Percentiles rank a stretch among this genome's conserved stretches.
phyloP scores from a whole-genome alignment of 352 stramenopile genomes.

The Phytophthora multivora region DNA sequence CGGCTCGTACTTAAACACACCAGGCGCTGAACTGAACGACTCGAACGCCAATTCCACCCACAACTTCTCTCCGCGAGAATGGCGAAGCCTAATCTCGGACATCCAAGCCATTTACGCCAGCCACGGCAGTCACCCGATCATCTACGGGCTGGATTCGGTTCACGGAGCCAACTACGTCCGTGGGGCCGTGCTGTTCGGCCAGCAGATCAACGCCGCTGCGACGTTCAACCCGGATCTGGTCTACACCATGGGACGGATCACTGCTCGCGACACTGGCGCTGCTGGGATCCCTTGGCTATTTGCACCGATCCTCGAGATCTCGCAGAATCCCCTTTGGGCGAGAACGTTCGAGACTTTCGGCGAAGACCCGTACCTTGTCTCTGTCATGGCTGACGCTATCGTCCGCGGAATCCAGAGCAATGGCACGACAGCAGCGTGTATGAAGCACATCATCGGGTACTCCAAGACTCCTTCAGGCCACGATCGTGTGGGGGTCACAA shows the following conservation, averaged over 20 bases:
- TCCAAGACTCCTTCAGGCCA: conserved; percentile 83
- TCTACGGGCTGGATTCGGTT: conserved; percentile 92
- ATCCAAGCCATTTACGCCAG: conserved; percentile 82
- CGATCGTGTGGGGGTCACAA: conserved; percentile 76
- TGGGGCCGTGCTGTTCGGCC: conserved; percentile 83
- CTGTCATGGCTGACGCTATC: conserved; percentile 78
- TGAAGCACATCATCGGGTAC: conserved; percentile 93
- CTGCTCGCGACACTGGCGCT: conserved; percentile 82
- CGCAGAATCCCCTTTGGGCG: conserved; percentile 87
- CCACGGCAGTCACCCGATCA: conserved; percentile 58
- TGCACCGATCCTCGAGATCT: conserved; percentile 87
- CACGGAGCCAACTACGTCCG: conserved; percentile 90
- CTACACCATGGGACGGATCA: conserved; percentile 69
- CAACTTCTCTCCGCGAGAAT: conserved; percentile 73
- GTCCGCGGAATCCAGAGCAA: conserved; percentile 84
- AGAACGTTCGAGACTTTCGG: conserved; percentile 95
- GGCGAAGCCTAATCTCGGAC: conserved; percentile 65
- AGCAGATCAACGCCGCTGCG: conserved; percentile 89
- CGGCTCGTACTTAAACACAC: conserved; percentile 90
- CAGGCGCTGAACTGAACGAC: conserved; percentile 35
- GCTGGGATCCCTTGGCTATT: conserved; percentile 93
- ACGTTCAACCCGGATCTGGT: conserved; percentile 87
- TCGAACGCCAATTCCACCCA: conserved; percentile 29
- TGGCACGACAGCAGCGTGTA: conserved; percentile 73
- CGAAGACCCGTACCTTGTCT: conserved; percentile 88